Evolutionary conservation across 768 basidiomycete species (phyloP), one percentile per base, ranked within the genome.

Genomic region (Rhizopogon vinicolor): DNA sequence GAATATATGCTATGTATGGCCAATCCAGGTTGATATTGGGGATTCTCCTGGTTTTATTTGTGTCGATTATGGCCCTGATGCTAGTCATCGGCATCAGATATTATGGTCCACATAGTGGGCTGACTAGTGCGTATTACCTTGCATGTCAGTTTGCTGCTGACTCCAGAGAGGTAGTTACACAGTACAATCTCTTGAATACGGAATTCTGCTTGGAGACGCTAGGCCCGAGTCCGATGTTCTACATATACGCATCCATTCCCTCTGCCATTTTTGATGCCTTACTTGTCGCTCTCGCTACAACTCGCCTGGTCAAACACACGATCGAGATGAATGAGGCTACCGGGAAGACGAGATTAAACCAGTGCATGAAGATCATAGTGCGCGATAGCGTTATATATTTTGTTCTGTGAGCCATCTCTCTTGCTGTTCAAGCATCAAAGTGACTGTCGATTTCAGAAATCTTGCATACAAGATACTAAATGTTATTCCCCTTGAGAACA

Each of bases 1-100:
- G 60, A 19, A 48, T 61, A 3, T 55, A 58, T 5, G 60, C 25
- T 19, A 61, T 61, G 60, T 60, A 60, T 51, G n/a, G 25, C 16
- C 31, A 41, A 43, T 56, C 53, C 0, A 58, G 42, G 31, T 44
- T 43, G 31, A 16, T 18, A n/a, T 52, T 7, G 22, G 37, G 33
- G 2, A 51, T 55, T 12, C 43, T 60, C 28, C 43, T 25, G 18
- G 49, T 39, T 19, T n/a, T 61, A 8, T 60, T 33, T 35, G 31
- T 41, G 10, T 18, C 56, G 0, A 16, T 61, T 43, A 3, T n/a
- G 1, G n/a, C 43, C 40, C 7, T 31, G 5, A 1, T 3, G 3
- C 14, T 61, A 5, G 33, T 54, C 18, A n/a, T 52, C 9, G 2
- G 18, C 10, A 35, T 57, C 22, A n/a, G 52, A 13, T 39, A 37